Conservation (phyloP, 495 filamentous ascomycete genomes). For the Penicillium malachiteum region DNA sequence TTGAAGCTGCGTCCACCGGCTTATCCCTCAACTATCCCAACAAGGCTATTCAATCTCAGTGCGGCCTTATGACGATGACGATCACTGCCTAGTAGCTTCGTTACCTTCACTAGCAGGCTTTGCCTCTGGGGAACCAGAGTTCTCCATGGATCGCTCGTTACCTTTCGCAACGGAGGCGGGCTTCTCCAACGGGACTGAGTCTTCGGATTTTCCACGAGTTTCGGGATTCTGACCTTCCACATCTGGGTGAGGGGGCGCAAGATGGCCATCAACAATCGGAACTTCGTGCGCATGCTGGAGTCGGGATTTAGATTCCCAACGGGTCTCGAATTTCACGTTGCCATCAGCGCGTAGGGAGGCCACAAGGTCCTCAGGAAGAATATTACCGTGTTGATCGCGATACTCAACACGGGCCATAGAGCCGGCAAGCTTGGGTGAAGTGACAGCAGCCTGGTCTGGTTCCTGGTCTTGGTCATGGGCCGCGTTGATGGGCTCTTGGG, state of each 20-base stretch:
- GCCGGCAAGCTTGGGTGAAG: constrained; percentile 57
- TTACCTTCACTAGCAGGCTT: constrained; percentile 78
- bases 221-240: constrained; percentile 71
- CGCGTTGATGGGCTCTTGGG: background rate
- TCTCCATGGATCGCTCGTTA: constrained; percentile 61
- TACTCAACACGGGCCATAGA: constrained; percentile 89
- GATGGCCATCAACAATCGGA: constrained; percentile 64
- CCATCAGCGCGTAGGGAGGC: constrained; percentile 70
- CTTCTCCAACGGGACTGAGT: constrained; percentile 38
- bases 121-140: constrained; percentile 52
- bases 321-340: constrained; percentile 91
- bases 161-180: constrained; percentile 53
- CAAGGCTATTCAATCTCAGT: background rate
- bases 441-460: constrained; percentile 39
- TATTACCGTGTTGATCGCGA: constrained; percentile 88
- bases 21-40: constrained; percentile 7
- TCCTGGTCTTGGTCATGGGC: constrained; percentile 1
- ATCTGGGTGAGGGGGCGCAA: constrained; percentile 82
- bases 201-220: constrained; percentile 47
- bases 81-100: constrained; percentile 53
- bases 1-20: too few species aligned
- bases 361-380: constrained; percentile 81
- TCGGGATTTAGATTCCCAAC: constrained; percentile 86
- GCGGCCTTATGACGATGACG: background rate
- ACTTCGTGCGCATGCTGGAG: constrained; percentile 39